Conservation (phyloP, 306 rosid species). For the Cucurbita ficifolia region DNA sequence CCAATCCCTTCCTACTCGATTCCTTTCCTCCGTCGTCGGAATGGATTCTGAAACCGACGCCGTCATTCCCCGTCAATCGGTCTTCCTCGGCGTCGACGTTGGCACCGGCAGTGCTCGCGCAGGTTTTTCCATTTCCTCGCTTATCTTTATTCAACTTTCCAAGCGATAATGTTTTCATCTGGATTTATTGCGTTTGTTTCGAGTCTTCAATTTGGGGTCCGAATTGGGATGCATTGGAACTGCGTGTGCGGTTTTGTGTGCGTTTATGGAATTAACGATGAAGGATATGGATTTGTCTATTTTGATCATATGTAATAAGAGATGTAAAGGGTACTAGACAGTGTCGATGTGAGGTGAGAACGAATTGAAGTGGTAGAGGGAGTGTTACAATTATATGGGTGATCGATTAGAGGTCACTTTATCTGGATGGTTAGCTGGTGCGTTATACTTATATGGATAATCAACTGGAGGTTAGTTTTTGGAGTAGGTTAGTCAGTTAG, state of each 20-base stretch:
- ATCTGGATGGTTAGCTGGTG: background rate
- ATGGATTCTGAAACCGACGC: constrained; percentile 27
- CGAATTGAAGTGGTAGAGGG: background rate
- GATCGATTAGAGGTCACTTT: background rate
- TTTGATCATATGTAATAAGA: background rate
- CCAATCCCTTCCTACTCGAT: background rate
- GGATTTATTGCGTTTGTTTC: background rate
- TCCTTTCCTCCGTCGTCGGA: constrained; percentile 16
- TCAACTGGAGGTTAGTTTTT: background rate
- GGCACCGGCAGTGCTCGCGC: constrained; percentile 98
- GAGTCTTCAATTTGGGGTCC: background rate
- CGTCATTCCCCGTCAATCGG: constrained; percentile 19
- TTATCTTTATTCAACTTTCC: background rate
- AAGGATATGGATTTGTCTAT: background rate
- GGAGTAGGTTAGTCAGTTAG: background rate
- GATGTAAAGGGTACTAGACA: background rate
- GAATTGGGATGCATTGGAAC: background rate
- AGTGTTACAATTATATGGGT: background rate
- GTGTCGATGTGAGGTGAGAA: background rate
- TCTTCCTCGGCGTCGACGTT: constrained; percentile 85
- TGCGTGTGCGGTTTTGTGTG: background rate
- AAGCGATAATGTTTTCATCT: background rate
- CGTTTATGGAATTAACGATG: background rate
- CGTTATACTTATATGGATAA: background rate
- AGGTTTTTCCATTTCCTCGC: constrained; percentile 19